phyloP scores from a whole-genome alignment of 2,329 filamentous ascomycete genomes.

The Amphichorda felina region DNA sequence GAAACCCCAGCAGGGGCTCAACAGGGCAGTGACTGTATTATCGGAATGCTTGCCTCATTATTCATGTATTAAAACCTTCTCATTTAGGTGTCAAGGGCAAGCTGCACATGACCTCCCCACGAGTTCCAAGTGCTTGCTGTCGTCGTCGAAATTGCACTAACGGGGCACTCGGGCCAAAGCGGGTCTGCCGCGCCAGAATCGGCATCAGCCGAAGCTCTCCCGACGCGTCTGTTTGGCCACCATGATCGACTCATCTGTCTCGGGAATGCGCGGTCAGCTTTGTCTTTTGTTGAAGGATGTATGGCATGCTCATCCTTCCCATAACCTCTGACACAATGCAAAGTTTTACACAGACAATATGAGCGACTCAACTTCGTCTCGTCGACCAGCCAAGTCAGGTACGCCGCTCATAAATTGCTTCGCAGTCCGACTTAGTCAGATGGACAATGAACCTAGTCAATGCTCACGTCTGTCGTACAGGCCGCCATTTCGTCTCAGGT shows the following conservation, averaged over 20 bases:
- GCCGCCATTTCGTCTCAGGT: slow-evolving; percentile 81
- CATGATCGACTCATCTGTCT: background rate
- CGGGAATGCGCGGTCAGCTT: no score
- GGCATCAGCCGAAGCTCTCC: no score
- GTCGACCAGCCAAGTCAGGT: slow-evolving; percentile 7
- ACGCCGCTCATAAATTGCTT: no score
- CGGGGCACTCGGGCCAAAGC: background rate
- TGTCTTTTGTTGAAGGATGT: no score
- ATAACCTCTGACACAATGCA: background rate
- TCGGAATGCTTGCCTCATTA: no score
- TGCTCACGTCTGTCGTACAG: slow-evolving; percentile 22
- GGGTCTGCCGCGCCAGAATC: background rate
- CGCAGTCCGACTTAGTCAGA: background rate
- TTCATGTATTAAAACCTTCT: no score
- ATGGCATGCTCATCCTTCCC: no score
- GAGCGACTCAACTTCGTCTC: background rate
- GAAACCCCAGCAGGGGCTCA: background rate
- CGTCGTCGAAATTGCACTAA: background rate
- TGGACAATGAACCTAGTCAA: background rate
- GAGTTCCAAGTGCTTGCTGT: no score
- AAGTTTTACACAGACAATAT: background rate
- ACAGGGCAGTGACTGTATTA: no score
- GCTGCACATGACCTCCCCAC: no score
- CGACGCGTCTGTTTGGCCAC: background rate
- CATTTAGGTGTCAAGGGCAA: no score